phyloP scores from a whole-genome alignment of 495 filamentous ascomycete genomes.

The Xylaria castorea region DNA sequence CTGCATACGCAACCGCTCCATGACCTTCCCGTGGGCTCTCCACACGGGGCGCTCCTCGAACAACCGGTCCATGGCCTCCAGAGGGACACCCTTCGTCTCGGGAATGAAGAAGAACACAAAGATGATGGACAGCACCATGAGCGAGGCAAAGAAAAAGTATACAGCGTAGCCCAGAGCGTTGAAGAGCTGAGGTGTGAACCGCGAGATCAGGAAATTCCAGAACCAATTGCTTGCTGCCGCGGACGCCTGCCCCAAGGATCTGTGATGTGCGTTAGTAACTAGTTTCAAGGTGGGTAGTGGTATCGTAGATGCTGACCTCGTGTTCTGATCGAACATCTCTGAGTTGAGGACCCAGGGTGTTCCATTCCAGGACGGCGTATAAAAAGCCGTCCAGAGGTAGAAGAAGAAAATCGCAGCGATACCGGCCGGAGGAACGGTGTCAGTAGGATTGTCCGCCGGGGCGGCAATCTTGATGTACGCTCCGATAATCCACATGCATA shows the following conservation, averaged over 20 bases:
- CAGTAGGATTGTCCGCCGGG: constrained; percentile 49
- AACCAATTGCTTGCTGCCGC: constrained; percentile 77
- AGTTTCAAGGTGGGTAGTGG: neutral
- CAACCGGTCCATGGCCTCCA: constrained; percentile 64
- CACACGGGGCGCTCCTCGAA: constrained; percentile 64
- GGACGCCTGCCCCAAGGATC: constrained; percentile 69
- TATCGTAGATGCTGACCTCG: constrained; percentile 43
- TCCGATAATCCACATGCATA: constrained; percentile 66
- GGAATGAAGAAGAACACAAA: constrained; percentile 65
- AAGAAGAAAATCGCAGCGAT: constrained; percentile 80
- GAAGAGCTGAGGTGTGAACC: constrained; percentile 82
- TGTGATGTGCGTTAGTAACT: neutral
- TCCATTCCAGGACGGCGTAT: constrained; percentile 78
- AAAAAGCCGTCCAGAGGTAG: constrained; percentile 81
- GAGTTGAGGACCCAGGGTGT: constrained; percentile 72
- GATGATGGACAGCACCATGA: constrained; percentile 70
- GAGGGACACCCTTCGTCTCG: constrained; percentile 58
- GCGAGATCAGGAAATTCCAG: constrained; percentile 75
- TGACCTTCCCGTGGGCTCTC: constrained; percentile 59
- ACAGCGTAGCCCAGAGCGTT: constrained; percentile 71
- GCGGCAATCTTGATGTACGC: constrained; percentile 60
- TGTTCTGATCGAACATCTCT: constrained; percentile 68
- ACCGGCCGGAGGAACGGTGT: constrained; percentile 59
- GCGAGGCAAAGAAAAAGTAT: constrained; percentile 78
- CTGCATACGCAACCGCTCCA: constrained; percentile 55